Percentiles rank a stretch among this genome's conserved stretches.
phyloP scores from a whole-genome alignment of 176 grass and related monocot genomes.

The Coix lacrymajobi region DNA sequence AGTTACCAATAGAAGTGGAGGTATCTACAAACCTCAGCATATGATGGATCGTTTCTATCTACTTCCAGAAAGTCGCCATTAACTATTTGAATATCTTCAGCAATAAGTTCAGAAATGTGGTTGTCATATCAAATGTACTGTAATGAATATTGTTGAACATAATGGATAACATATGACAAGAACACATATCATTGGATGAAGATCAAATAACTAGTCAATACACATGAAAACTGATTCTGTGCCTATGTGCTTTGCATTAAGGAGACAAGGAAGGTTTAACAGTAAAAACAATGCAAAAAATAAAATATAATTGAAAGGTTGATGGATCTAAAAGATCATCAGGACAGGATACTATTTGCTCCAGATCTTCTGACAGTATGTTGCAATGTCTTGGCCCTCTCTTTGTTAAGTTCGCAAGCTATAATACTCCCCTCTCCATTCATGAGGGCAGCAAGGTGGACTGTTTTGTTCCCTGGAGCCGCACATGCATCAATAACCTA shows the following conservation, averaged over 20 bases:
- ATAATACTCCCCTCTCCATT: conserved; percentile 77
- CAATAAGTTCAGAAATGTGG: conserved; percentile 37
- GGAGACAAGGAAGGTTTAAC: neutral
- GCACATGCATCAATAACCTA: conserved; percentile 99
- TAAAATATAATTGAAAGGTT: neutral
- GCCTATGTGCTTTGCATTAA: neutral
- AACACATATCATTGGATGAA: neutral
- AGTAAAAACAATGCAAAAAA: neutral
- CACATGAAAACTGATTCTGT: neutral
- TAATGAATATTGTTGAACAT: neutral
- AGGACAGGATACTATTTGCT: conserved; percentile 83
- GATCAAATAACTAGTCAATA: conserved; percentile 2
- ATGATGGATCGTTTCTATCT: conserved; percentile 43
- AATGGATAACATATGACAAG: neutral
- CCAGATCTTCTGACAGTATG: conserved; percentile 79
- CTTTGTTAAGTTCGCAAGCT: conserved; percentile 82
- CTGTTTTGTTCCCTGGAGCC: conserved; percentile 99
- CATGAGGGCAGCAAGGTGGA: conserved; percentile 88
- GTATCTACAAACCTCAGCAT: conserved; percentile 52
- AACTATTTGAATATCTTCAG: conserved; percentile 65
- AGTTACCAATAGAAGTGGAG: neutral
- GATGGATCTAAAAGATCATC: neutral
- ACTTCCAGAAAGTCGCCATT: conserved; percentile 84
- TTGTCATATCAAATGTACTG: neutral
- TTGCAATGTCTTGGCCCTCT: conserved; percentile 69